Base-by-base conservation (phyloP, 495 filamentous ascomycete species). In the Copromyces sp. region DNA sequence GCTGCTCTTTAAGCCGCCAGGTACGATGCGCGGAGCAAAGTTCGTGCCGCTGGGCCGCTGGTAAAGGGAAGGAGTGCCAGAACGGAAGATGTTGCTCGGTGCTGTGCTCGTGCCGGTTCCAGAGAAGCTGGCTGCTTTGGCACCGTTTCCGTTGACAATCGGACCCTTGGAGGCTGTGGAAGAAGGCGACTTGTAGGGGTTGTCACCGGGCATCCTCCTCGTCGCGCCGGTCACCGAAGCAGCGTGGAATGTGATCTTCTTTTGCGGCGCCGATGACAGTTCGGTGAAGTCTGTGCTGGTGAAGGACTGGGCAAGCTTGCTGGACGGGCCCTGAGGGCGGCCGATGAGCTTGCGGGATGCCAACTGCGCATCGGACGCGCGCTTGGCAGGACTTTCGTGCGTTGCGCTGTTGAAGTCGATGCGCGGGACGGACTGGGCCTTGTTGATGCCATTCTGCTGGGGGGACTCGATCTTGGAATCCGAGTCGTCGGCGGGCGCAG, bases 41-140 rank as follows among this genome's bases (percentile, higher is more conserved):
- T 77, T 79, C 8, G 80, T 78, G 3, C 75, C 70, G 12, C 70
- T 73, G 17, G 78, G 78, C n/a, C 80, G 76, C 68, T 77, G 69
- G 41, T 77, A 77, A 20, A 79, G 69, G 71, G 65, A 77, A 78
- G 29, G 83, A 82, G 2, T 65, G 32, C 53, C 53, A 65, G 81
- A 80, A 39, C 82, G 80, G 75, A 86, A 86, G 38, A 84, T 71
- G 72, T 82, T 83, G 76, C 73, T 76, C 32, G 73, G 78, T 3
- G 78, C 73, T 6, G 79, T 73, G 42, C 53, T 65, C 29, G 76
- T 76, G 8, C 73, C 44, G 16, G 75, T 47, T 32, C 79, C 78
- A 4, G 76, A 76, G 42, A 78, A 78, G 53, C 74, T 80, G 11
- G 74, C 79, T 32, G 77, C 59, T 42, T 73, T 76, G 20, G 69